These are phyloP conservation scores for Ceratobasidium theobromae DNA, from an alignment of 1,284 basidiomycete genomes.

Conservation along the genomic window DNA sequence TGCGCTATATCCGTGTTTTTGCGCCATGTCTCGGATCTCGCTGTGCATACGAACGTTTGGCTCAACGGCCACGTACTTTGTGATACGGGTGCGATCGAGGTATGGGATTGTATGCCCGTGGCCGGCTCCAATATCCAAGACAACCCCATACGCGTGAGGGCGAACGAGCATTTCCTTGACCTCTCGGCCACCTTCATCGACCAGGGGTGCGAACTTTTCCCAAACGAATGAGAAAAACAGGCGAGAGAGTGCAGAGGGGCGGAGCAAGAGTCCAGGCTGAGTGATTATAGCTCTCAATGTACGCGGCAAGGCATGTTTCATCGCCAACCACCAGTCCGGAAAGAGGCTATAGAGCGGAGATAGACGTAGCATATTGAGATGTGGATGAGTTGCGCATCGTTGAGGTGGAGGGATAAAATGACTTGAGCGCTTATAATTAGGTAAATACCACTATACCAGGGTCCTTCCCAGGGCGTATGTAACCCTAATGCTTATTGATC, in stretches of 20 bases:
- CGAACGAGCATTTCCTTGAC: slow-evolving; percentile 56
- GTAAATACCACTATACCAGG: not conserved
- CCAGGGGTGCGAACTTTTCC: slow-evolving; percentile 52
- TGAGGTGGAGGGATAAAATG: not conserved
- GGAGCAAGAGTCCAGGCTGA: slow-evolving; percentile 51
- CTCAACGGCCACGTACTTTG: slow-evolving; percentile 67
- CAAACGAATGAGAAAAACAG: slow-evolving; percentile 64
- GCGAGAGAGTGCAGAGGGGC: slow-evolving; percentile 51
- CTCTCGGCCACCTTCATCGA: slow-evolving; percentile 49
- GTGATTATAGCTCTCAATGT: slow-evolving; percentile 50
- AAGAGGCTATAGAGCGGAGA: slow-evolving; percentile 6
- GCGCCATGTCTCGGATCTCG: slow-evolving; percentile 53
- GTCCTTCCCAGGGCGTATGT: slow-evolving; percentile 17
- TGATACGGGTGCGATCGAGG: slow-evolving; percentile 56
- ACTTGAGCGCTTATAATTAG: not conserved
- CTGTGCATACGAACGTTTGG: slow-evolving; percentile 65
- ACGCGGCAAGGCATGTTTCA: slow-evolving; percentile 51
- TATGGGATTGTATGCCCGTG: slow-evolving; percentile 63
- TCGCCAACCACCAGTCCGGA: slow-evolving; percentile 47
- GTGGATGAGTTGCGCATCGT: not conserved
- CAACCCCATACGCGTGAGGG: slow-evolving; percentile 57
- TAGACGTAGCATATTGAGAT: not conserved
- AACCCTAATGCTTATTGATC: slow-evolving; percentile 30
- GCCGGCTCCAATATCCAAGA: slow-evolving; percentile 71
- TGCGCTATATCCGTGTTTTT: slow-evolving; percentile 56